Base-by-base conservation (phyloP, 345 rosid species). In the Kandelia obovata region DNA sequence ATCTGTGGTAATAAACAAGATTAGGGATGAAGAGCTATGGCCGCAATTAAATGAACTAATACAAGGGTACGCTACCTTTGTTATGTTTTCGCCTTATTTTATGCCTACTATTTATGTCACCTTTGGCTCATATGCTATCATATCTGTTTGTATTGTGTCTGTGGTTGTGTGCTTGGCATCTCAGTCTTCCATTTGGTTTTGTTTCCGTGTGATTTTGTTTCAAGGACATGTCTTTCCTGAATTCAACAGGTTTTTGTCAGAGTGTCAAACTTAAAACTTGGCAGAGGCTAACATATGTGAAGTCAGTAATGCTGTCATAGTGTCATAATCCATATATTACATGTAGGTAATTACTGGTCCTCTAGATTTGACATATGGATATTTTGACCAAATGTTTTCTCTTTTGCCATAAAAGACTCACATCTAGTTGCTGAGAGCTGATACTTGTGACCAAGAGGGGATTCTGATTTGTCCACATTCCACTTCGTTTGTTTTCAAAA, bases 11-110 rank as follows among this genome's bases (percentile, higher is more conserved):
- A 85, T 96, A 68, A 96, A 83, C 78, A 96, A 86, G 87, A 96
- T 92, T 60, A 86, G 97, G 74, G 98, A 96, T 23, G 99, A 92
- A 79, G 99, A 96, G 71, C 78, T 96, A 5, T 96, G 98, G 97
- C 99, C 98, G 2, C 98, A 90, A 52, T 77, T 92, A 4, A 81
- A 84, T 71, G 94, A 89, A 73, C 82, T 96, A 75, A 92, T 96
- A 67, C 83, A 85, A 71, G 99, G 97, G 99, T 96, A 86, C 65
- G 79, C 61, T 35, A 66, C 15, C 3, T 39, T 39, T 55, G 28
- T 55, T 55, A 9, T 55, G 58, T n/a, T 55, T 55, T 55, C 27
- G 3, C 25, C 4, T 4, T 26, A 23, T 7, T 5, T 5, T 55
- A 2, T 23, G 9, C 58, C 1, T 21, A 4, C 5, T 23, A 55